These are phyloP conservation scores for Colletotrichum sp. DNA, from an alignment of 2,329 filamentous ascomycete species.

Conservation along the genomic window DNA sequence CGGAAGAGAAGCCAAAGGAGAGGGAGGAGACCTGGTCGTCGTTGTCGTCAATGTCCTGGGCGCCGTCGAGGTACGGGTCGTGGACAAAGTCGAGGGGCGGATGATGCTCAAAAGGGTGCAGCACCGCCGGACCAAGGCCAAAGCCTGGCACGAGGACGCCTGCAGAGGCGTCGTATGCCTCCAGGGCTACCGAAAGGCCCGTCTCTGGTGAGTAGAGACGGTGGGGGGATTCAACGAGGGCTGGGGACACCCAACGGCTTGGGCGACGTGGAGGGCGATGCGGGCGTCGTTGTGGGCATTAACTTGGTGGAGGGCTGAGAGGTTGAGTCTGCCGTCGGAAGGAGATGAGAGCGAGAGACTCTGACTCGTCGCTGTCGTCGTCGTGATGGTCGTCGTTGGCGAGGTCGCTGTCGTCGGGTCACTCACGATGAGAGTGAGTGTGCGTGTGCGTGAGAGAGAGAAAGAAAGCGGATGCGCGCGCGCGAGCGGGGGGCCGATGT, in stretches of 20 bases:
- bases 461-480: background rate
- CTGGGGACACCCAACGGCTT: background rate
- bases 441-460: background rate
- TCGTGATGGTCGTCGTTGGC: background rate
- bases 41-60: background rate
- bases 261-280: background rate
- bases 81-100: slow-evolving; percentile 14
- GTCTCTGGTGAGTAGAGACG: slow-evolving; percentile 25
- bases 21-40: slow-evolving; percentile 24
- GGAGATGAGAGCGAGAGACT: background rate
- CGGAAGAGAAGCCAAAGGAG: slow-evolving; percentile 27
- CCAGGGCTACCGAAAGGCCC: slow-evolving; percentile 34
- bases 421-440: background rate
- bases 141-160: slow-evolving; percentile 37
- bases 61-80: slow-evolving; percentile 4
- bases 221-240: background rate
- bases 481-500: background rate
- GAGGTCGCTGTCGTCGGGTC: background rate
- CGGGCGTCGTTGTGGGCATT: slow-evolving; percentile 6
- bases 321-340: background rate
- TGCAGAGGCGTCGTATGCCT: slow-evolving; percentile 36
- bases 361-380: background rate
- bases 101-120: slow-evolving; percentile 22
- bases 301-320: background rate
- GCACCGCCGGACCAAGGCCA: slow-evolving; percentile 36